These are phyloP conservation scores for Vaccinium darrowii DNA, from an alignment of 148 eudicot species.

Conservation along the genomic window DNA sequence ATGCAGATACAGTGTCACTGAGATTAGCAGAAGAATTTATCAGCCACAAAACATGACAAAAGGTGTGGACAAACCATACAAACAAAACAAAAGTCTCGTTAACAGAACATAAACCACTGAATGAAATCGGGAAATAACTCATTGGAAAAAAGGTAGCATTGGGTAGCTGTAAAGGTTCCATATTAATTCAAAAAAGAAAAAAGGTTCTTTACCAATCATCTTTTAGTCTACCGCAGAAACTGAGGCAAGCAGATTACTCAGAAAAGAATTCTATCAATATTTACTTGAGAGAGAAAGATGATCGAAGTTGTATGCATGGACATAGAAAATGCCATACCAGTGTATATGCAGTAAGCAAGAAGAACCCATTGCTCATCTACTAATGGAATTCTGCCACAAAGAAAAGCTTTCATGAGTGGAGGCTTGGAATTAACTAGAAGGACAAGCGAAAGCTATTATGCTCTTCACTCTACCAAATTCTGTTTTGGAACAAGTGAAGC, in stretches of 20 bases:
- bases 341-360: conserved; percentile 61
- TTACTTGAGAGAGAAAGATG: neutral
- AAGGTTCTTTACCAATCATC: neutral
- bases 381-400: conserved; percentile 59
- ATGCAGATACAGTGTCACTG: conserved; percentile 71
- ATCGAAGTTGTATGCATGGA: neutral
- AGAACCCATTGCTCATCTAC: conserved; percentile 77
- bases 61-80: neutral
- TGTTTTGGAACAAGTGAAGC: neutral
- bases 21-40: conserved; percentile 16
- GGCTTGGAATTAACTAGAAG: neutral
- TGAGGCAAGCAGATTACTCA: no score
- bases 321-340: conserved; percentile 41
- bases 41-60: conserved; percentile 6
- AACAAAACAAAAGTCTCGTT: neutral
- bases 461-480: neutral
- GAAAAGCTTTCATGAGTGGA: neutral
- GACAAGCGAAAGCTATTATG: neutral
- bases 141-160: conserved; percentile 1
- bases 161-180: neutral
- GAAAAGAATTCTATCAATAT: neutral
- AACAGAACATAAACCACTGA: neutral
- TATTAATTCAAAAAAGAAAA: neutral
- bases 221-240: neutral
- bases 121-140: neutral